A percentile compares a stretch with the other conserved stretches of the same genome.
Evolutionary conservation across 192 early-diverging fungal species (phyloP).

Genomic region (Bifiguratus adelaidae): DNA sequence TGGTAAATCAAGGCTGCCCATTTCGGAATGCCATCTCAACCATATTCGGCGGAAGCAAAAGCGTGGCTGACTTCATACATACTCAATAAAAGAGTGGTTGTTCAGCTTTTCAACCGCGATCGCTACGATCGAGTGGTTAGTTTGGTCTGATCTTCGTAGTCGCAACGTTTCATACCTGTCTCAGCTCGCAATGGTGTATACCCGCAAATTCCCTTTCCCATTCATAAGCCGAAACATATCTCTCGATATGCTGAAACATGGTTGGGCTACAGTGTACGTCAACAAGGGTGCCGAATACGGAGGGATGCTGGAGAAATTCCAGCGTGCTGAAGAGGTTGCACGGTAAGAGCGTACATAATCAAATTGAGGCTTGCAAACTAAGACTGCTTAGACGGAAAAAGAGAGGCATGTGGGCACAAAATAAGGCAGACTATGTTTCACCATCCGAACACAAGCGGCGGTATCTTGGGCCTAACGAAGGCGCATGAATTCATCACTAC

Average conservation of each 20-base stretch:
- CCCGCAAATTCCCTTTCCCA: slow-evolving; percentile 20
- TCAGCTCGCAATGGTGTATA: slow-evolving; percentile 48
- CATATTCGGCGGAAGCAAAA: slow-evolving; percentile 41
- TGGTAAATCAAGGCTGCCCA: slow-evolving; percentile 29
- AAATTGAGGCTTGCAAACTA: neutral
- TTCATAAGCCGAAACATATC: slow-evolving; percentile 39
- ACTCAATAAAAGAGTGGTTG: slow-evolving; percentile 25
- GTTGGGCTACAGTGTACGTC: slow-evolving; percentile 45
- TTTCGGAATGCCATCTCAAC: slow-evolving; percentile 55
- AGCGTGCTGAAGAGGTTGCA: slow-evolving; percentile 33
- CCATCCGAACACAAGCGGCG: slow-evolving; percentile 34
- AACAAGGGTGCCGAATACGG: slow-evolving; percentile 47
- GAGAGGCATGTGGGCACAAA: slow-evolving; percentile 23
- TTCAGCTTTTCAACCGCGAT: slow-evolving; percentile 39
- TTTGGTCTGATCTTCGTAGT: neutral
- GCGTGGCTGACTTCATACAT: slow-evolving; percentile 31
- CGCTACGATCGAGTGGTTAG: slow-evolving; percentile 51
- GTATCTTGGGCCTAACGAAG: slow-evolving; percentile 22
- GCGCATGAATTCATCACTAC: too few species aligned
- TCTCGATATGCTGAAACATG: slow-evolving; percentile 44
- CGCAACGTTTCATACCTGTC: neutral
- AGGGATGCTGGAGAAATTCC: slow-evolving; percentile 23
- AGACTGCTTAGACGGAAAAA: slow-evolving; percentile 7
- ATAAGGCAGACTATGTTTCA: slow-evolving; percentile 5
- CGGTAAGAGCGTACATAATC: slow-evolving; percentile 38